Percentiles rank a stretch among this genome's conserved stretches.
These are phyloP conservation scores for Lachnellula hyalina DNA, from an alignment of 2,329 filamentous ascomycete species.

Conservation along the genomic window DNA sequence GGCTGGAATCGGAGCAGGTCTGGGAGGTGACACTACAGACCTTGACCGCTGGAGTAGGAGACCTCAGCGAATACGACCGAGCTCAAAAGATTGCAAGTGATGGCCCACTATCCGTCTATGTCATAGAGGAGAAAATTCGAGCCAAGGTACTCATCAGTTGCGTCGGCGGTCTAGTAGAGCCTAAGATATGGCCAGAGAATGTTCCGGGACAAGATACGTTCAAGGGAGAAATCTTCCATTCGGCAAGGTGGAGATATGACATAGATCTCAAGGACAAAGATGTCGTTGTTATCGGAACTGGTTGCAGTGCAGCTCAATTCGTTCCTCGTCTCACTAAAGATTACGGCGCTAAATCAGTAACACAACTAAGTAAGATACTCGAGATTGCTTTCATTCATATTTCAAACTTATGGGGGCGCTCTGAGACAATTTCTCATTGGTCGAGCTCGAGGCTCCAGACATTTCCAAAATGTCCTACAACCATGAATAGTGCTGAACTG, in stretches of 20 bases:
- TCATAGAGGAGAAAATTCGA: constrained; percentile 45
- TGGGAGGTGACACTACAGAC: constrained; percentile 51
- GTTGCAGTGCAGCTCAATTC: constrained; percentile 53
- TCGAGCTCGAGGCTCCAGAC: too few species aligned
- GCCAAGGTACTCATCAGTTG: constrained; percentile 50
- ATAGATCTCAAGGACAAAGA: constrained; percentile 49
- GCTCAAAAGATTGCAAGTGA: constrained; percentile 37
- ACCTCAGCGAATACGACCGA: constrained; percentile 44
- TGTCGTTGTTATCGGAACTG: constrained; percentile 52
- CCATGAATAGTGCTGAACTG: too few species aligned
- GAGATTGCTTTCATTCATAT: too few species aligned
- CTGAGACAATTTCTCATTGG: too few species aligned
- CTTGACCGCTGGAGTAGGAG: constrained; percentile 47
- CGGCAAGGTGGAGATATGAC: constrained; percentile 49
- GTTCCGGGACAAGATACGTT: constrained; percentile 49
- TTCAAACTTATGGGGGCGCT: too few species aligned
- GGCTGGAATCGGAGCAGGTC: constrained; percentile 47
- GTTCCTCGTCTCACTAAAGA: constrained; percentile 45
- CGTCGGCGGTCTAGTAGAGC: constrained; percentile 52
- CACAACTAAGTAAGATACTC: constrained; percentile 39
- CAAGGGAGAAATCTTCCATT: constrained; percentile 51
- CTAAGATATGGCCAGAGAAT: constrained; percentile 43
- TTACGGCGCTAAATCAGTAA: constrained; percentile 46
- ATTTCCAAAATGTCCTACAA: too few species aligned
- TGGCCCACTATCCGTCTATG: constrained; percentile 42